Evolutionary conservation across 148 eudicot species (phyloP).

Genomic region (Fagopyrum tataricum): DNA sequence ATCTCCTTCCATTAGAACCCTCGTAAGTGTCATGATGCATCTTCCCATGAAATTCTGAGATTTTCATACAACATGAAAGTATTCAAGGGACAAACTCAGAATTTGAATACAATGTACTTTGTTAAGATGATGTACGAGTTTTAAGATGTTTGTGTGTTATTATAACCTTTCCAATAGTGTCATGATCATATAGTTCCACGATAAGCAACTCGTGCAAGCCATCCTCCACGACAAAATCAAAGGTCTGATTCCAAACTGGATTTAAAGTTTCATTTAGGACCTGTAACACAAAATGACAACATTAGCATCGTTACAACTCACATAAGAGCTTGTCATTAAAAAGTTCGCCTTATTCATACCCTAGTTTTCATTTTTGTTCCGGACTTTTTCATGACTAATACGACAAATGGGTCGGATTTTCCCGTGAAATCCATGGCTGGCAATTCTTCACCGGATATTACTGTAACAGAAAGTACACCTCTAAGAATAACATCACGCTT

Average conservation of each 20-base stretch:
- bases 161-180: conserved; percentile 86
- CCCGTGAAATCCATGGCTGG: conserved; percentile 70
- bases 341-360: conserved; percentile 48
- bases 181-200: conserved; percentile 77
- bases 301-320: background rate
- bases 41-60: conserved; percentile 38
- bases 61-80: background rate
- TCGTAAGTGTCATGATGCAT: conserved; percentile 37
- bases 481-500: conserved; percentile 52
- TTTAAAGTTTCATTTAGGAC: conserved; percentile 62
- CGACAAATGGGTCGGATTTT: conserved; percentile 84
- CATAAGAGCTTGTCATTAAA: background rate
- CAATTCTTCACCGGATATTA: conserved; percentile 63
- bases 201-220: conserved; percentile 77
- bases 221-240: conserved; percentile 84
- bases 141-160: background rate
- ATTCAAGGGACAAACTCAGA: background rate
- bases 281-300: conserved; percentile 41
- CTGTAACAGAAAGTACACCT: conserved; percentile 85
- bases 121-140: background rate
- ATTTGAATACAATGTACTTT: background rate
- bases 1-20: conserved; percentile 35
- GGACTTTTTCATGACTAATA: conserved; percentile 49
- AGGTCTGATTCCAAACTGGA: conserved; percentile 95
- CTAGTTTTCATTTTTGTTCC: conserved; percentile 69